These are phyloP conservation scores for Stylonectria norvegica DNA, from an alignment of 2,329 filamentous ascomycete species.

Conservation along the genomic window DNA sequence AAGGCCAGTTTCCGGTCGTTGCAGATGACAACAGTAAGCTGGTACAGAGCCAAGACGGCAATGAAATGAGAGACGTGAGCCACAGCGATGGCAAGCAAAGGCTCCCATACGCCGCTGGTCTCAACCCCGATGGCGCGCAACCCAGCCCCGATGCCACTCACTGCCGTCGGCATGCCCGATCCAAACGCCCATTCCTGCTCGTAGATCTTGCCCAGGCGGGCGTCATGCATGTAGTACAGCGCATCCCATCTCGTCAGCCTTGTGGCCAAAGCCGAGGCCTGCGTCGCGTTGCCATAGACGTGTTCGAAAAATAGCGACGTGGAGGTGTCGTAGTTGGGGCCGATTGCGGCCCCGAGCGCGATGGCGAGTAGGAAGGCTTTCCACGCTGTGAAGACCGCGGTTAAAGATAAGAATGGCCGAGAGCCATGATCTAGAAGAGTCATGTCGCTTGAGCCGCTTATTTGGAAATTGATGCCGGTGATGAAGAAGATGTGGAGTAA, in stretches of 20 bases:
- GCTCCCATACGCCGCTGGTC: slow-evolving; percentile 26
- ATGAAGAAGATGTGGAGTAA: no score
- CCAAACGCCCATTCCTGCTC: slow-evolving; percentile 89
- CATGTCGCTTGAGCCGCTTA: no score
- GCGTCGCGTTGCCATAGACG: slow-evolving; percentile 31
- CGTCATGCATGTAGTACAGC: slow-evolving; percentile 66
- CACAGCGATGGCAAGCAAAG: slow-evolving; percentile 59
- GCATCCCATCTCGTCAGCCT: slow-evolving; percentile 77
- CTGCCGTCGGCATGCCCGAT: slow-evolving; percentile 41
- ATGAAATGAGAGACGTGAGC: slow-evolving; percentile 73
- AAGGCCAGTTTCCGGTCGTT: slow-evolving; percentile 56
- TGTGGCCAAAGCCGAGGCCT: slow-evolving; percentile 45
- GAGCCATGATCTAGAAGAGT: slow-evolving; percentile 12
- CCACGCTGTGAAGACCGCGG: slow-evolving; percentile 56
- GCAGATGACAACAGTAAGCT: slow-evolving; percentile 58
- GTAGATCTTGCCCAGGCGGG: slow-evolving; percentile 62
- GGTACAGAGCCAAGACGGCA: slow-evolving; percentile 69
- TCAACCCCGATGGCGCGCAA: slow-evolving; percentile 15
- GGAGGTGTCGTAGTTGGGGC: slow-evolving; percentile 76
- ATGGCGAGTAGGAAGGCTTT: slow-evolving; percentile 64
- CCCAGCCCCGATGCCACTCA: slow-evolving; percentile 33
- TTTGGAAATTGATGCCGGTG: no score
- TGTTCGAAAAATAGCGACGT: slow-evolving; percentile 47
- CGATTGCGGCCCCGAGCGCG: slow-evolving; percentile 48
- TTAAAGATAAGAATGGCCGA: slow-evolving; percentile 24